Evolutionary conservation across 1,284 basidiomycete genomes (phyloP), one percentile per base, ranked within the genome.

Genomic region (Vanrija sp.): DNA sequence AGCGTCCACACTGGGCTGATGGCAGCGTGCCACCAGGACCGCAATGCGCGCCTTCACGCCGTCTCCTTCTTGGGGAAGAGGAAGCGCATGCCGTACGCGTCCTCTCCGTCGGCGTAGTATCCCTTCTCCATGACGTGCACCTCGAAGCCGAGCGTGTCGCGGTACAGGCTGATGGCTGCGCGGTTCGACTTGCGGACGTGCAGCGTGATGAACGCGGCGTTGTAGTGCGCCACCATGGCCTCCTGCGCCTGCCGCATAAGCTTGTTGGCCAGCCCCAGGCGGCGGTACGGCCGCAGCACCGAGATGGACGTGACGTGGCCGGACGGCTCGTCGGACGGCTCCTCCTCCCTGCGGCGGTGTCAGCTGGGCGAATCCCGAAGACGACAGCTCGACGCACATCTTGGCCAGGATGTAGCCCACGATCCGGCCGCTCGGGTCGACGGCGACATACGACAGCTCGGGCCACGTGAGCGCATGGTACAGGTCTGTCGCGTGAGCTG

Each of bases 331-430:
- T 86, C 73, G 1, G 78, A 69, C 10, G 78, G 68, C 43, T 89
- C 88, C 72, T 93, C 90, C 65, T 88, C 85, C 86, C 79, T 89
- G 77, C 38, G 65, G 25, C 15, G 28, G 6, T 15, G 47, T 50
- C 15, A 52, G 54, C 26, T 42, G 26, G 5, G 15, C 19, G 0
- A 3, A 12, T 19, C 1, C 1, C 5, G 14, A 21, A 9, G 14
- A 18, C 21, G 21, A 23, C 21, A 5, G 5, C 21, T 2, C 21
- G 79, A 57, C 74, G 49, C 54, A 91, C 94, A 97, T 94, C 75
- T 95, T 95, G 0, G 90, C 91, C 12, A 97, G 78, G 23, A 97
- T 93, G 74, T 97, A 97, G 21, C 94, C 94, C 1, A 98, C 91
- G 46, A 97, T 86, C 49, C 89, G 82, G 0, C 93, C 91, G 67